Evolutionary conservation across 2,329 filamentous ascomycete genomes (phyloP), one percentile per base, ranked within the genome.

Genomic region (Fusarium sp.): DNA sequence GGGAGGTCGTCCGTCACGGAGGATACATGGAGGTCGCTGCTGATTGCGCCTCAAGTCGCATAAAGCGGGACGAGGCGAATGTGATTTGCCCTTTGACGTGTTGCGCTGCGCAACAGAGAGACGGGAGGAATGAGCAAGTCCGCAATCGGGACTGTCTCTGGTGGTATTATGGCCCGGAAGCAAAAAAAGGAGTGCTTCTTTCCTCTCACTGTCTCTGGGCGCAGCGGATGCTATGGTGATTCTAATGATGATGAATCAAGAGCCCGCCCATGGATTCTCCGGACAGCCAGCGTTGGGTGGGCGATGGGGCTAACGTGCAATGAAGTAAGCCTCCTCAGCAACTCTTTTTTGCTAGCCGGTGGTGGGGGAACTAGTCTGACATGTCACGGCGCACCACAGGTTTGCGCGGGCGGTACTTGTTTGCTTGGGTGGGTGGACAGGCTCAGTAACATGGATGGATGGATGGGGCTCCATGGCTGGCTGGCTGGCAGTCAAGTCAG

Each of bases 361-460:
- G 56, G 63, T 71, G 71, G 72, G 58, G 62, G 72, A 67, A 45
- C 64, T 67, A 52, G 65, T 59, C 35, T 62, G 31, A 62, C 67
- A 76, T 73, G 76, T 78, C 73, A 76, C 76, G 67, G 45, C 50
- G 60, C 74, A 71, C 73, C 59, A 66, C 37, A 64, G 38, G 31
- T 60, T 31, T 67, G 74, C 76, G 9, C 58, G 66, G 45, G 50
- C 52, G 73, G 66, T 78, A 78, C 76, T 72, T 77, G 31, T 31
- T 54, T 59, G 67, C 60, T 67, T 69, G 52, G 22, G 56, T 60
- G 54, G 56, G 67, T 57, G 16, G 47, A 22, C 67, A 66, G 50
- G 62, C 63, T 68, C 76, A 74, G 69, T 74, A 77, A 74, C 76
- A 78, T 75, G 74, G 72, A 42, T 42, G 40, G 24, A 27, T 29